Evolutionary conservation across 805 yeast species (phyloP), one percentile per base, ranked within the genome.

Genomic region (Jamesozyma hellenica): DNA sequence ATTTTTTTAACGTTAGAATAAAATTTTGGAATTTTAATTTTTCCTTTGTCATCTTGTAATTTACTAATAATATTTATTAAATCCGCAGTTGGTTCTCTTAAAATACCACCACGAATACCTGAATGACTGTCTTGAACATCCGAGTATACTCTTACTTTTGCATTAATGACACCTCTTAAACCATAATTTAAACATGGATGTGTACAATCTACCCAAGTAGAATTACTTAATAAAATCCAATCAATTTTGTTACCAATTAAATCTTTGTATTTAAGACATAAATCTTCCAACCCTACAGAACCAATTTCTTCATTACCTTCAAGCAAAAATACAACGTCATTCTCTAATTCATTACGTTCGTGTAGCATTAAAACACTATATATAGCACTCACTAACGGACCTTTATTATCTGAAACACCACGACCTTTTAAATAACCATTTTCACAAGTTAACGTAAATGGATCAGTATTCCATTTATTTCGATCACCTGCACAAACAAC

Each of bases 241-340:
- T 90, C 96, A 41, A 92, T 75, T 8, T 66, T 56, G 9, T 38
- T 41, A 1, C 88, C 88, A 50, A 88, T 76, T 4, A 73, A 43
- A 1, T 58, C 59, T 41, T 68, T 66, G 51, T 79, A 63, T 26
- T 68, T 56, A 19, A 55, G 51, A n/a, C 90, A 72, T 0, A 81
- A 77, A 3, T 75, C 70, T 50, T 78, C 77, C 55, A 90, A 86
- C 0, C 96, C 96, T 50, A 72, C 73, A 0, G 95, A 84, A 1
- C 96, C 97, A 42, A 84, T 74, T 58, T 90, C 98, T 61, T 92
- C 98, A 58, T 87, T 96, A 34, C 98, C 98, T 61, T 90, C 98
- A 36, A 90, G 70, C 13, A 90, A 54, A 51, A 92, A 88, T 0
- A 82, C 77, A 3, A 90, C 79, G 56, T 90, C 95, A 34, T 79